phyloP scores from a whole-genome alignment of 768 basidiomycete species.

The Pulveroboletus sp. region DNA sequence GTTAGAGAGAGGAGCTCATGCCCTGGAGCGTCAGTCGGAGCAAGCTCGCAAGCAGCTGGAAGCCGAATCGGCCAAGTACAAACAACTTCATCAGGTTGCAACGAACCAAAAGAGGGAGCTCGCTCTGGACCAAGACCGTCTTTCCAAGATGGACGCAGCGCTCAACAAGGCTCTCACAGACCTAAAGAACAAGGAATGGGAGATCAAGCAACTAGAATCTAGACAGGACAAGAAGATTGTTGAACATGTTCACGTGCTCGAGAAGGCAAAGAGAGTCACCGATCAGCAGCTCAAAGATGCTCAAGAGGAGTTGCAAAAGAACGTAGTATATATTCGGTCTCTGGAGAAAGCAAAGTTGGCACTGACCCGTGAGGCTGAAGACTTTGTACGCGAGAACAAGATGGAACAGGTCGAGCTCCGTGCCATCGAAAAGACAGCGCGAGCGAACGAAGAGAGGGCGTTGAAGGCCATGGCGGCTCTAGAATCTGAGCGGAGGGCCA shows the following conservation, averaged over 20 bases:
- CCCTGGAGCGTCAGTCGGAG: constrained; percentile 70
- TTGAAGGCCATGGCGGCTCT: constrained; percentile 51
- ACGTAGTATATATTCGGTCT: constrained; percentile 74
- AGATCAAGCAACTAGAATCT: constrained; percentile 79
- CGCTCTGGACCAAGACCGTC: constrained; percentile 59
- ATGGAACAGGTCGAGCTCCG: constrained; percentile 61
- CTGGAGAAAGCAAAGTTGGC: constrained; percentile 77
- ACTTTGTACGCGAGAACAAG: constrained; percentile 70
- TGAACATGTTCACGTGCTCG: constrained; percentile 93
- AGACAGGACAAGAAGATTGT: constrained; percentile 97
- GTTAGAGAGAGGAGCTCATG: constrained; percentile 75
- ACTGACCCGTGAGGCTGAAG: constrained; percentile 77
- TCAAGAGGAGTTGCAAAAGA: constrained; percentile 69
- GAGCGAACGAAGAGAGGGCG: constrained; percentile 57
- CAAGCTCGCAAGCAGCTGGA: constrained; percentile 68
- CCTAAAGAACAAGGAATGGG: constrained; percentile 77
- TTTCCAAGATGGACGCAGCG: constrained; percentile 70
- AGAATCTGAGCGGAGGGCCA: constrained; percentile 62
- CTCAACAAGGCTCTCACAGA: constrained; percentile 78
- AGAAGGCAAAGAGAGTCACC: constrained; percentile 92
- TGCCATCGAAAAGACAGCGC: constrained; percentile 62
- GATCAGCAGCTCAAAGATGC: constrained; percentile 86
- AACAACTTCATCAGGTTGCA: constrained; percentile 65
- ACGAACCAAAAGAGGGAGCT: constrained; percentile 68
- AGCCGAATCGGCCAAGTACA: constrained; percentile 63